Evolutionary conservation across 805 yeast species (phyloP), one percentile per base, ranked within the genome.

Genomic region (Candida tallmaniae): DNA sequence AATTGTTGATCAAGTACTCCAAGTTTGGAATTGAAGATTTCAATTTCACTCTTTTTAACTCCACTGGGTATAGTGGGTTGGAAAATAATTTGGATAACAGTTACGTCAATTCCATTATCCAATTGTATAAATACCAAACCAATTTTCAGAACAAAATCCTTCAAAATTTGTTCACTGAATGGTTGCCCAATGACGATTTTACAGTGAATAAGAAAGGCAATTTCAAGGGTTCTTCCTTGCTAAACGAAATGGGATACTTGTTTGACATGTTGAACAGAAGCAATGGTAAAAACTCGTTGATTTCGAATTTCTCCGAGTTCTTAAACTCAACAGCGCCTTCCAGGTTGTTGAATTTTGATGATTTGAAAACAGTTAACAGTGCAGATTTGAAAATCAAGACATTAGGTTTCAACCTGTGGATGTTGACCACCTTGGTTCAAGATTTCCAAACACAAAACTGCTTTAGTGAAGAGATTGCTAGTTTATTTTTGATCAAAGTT

Each of bases 11-110:
- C 35, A 73, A 81, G 27, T 90, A 89, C 56, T 83, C 94, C 37
- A 80, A 76, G 48, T 90, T 87, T 57, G 98, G 98, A 18, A 88
- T 93, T 20, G 87, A 83, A 46, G 96, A 88, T 56, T 93, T 93
- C 60, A 96, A 90, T 60, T 90, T 93, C 54, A 80, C 75, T 35
- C 82, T 79, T 48, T 90, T 83, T 64, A 90, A 90, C 52, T 68
- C 69, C 25, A 83, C 97, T 0, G 41, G 51, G 1, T 54, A 44
- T 32, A 76, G 97, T 2, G 97, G 97, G 0, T 65, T 90, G n/a
- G 97, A 93, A 55, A 81, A 88, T 7, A 93, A 88, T 50, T 71
- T 83, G 8, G 85, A 82, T 34, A 85, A 84, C 47, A 73, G 93
- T 0, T 76, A 83, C 39, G 50, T 61, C 23, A 93, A 93, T 54